phyloP scores from a whole-genome alignment of 345 rosid genomes.

The Populus simonii region DNA sequence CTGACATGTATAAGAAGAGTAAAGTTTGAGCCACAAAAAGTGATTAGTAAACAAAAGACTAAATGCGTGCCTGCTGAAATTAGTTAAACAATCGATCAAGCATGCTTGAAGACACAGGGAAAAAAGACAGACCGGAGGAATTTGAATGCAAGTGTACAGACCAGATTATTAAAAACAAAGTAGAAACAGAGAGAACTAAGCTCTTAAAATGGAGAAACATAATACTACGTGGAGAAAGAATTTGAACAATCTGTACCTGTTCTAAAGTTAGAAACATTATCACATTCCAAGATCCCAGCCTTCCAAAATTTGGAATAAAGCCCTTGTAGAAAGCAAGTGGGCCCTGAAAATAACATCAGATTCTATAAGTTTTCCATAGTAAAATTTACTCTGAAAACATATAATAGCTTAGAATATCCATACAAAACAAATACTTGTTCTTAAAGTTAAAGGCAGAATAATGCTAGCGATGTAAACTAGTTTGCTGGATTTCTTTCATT shows the following conservation, averaged over 20 bases:
- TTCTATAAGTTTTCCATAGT: background rate
- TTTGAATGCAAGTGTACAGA: background rate
- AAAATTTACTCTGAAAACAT: background rate
- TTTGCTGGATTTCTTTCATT: background rate
- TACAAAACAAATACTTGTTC: background rate
- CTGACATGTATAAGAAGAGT: conserved; percentile 25
- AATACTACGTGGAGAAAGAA: background rate
- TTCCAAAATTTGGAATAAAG: conserved; percentile 80
- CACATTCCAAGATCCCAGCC: conserved; percentile 93
- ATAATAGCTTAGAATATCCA: background rate
- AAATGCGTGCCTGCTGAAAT: background rate
- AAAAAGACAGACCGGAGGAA: background rate
- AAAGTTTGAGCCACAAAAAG: background rate
- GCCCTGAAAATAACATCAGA: conserved; percentile 48
- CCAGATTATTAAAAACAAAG: background rate
- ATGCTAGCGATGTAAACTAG: background rate
- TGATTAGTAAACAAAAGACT: background rate
- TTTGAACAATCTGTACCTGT: conserved; percentile 47
- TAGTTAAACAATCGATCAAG: background rate
- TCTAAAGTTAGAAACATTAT: conserved; percentile 91
- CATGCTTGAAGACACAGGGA: background rate
- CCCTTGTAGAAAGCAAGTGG: conserved; percentile 87
- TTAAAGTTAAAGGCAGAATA: background rate
- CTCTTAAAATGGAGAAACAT: background rate
- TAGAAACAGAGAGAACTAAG: background rate